phyloP scores from a whole-genome alignment of 2,329 filamentous ascomycete species.

The Pezicula rhizophila region DNA sequence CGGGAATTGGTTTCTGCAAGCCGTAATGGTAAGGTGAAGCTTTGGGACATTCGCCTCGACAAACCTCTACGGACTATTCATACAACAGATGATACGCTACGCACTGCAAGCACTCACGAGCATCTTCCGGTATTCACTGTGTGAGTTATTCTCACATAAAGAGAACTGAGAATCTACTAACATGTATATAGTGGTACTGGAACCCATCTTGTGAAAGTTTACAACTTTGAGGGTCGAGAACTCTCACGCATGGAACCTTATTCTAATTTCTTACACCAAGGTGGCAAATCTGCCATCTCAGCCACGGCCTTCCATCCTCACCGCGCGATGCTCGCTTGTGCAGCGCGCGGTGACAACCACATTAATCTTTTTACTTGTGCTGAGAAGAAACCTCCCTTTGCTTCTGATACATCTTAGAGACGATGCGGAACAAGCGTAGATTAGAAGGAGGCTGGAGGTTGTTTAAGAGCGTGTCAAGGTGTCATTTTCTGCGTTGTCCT shows the following conservation, averaged over 20 bases:
- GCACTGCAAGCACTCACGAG: conserved; percentile 88
- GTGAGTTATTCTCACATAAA: conserved; percentile 46
- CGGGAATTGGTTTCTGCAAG: conserved; percentile 87
- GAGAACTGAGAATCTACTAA: conserved; percentile 13
- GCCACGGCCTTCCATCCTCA: conserved; percentile 94
- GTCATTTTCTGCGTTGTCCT: too few species aligned
- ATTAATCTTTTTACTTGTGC: conserved; percentile 81
- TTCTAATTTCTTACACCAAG: conserved; percentile 78
- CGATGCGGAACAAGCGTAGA: too few species aligned
- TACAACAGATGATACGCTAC: conserved; percentile 70
- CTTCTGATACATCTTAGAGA: too few species aligned
- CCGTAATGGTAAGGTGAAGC: conserved; percentile 84
- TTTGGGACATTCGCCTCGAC: conserved; percentile 95
- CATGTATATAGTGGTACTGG: conserved; percentile 66
- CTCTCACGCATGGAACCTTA: conserved; percentile 86
- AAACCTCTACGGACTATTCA: conserved; percentile 66
- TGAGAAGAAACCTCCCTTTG: conserved; percentile 31
- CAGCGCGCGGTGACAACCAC: conserved; percentile 80
- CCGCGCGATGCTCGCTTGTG: conserved; percentile 81
- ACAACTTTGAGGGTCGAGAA: conserved; percentile 76
- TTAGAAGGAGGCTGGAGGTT: too few species aligned
- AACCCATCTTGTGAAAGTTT: conserved; percentile 81
- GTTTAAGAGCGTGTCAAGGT: too few species aligned
- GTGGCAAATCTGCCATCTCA: conserved; percentile 74
- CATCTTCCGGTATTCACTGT: conserved; percentile 93